Base-by-base conservation (phyloP, 257 asterid species). In the Salvia miltiorrhiza region DNA sequence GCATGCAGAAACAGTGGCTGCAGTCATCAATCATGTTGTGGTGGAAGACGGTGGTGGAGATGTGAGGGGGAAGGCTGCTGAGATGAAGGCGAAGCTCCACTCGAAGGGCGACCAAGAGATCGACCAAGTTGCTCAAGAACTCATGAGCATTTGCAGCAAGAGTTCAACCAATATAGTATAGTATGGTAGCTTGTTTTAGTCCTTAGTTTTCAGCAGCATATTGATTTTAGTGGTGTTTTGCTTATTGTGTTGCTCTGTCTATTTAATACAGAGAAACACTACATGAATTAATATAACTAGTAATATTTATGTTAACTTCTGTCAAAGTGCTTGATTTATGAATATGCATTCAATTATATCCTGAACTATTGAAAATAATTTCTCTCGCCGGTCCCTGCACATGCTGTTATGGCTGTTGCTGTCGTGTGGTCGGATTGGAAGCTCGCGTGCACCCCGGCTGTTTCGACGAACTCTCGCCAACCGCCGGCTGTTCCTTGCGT, bases 21-120 rank as follows among this genome's bases (percentile, higher is more conserved):
- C 48, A 20, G 81, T 68, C 53, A 55, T 81, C 11, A 52, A 39
- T 26, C 65, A 39, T 0, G 86, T 81, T 2, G 67, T 83, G 75
- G 8, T 62, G 5, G 84, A 73, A 61, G 70, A 71, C 11, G n/a
- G 16, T 7, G 66, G 82, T 8, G 72, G 57, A n/a, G 0, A 0
- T 11, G 70, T 83, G 41, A 64, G 84, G 63, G 19, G 16, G 5
- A 71, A 9, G 21, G 81, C 75, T 8, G 55, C 30, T 3, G 61
- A 44, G 1, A 61, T 80, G 60, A 74, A 66, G 40, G 78, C 21
- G 12, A 67, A 66, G 11, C 67, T 75, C 16, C 40, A 37, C 44
- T 8, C 60, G 0, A 67, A 26, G 10, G 65, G 73, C 0, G 76
- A 63, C 64, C 52, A 63, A 67, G 85, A 81, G 45, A 63, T 75